phyloP scores from a whole-genome alignment of 2,329 filamentous ascomycete species.

The Hypoxylon sp. region DNA sequence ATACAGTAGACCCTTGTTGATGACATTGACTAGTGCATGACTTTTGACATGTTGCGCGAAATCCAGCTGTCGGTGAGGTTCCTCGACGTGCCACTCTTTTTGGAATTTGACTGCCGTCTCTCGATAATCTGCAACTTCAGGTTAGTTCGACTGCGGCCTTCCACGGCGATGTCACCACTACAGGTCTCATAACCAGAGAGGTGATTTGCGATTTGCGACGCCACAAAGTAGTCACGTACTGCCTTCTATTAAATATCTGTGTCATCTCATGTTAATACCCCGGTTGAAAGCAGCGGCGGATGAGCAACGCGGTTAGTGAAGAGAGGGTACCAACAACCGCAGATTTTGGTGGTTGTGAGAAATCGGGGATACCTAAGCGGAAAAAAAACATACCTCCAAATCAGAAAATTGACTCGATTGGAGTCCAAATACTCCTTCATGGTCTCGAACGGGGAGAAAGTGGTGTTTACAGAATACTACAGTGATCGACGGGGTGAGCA shows the following conservation, averaged over 20 bases:
- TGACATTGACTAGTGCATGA: slow-evolving; percentile 73
- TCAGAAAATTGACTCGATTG: slow-evolving; percentile 77
- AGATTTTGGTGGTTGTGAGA: slow-evolving; percentile 33
- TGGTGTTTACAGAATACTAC: slow-evolving; percentile 2
- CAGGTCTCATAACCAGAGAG: slow-evolving; percentile 36
- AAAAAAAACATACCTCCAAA: slow-evolving; percentile 74
- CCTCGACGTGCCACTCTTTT: slow-evolving; percentile 76
- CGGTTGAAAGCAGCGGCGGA: slow-evolving; percentile 33
- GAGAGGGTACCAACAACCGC: slow-evolving; percentile 14
- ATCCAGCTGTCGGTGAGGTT: slow-evolving; percentile 73
- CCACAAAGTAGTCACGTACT: slow-evolving; percentile 64
- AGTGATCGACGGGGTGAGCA: slow-evolving; percentile 15
- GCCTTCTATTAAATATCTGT: slow-evolving; percentile 73
- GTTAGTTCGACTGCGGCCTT: slow-evolving; percentile 54
- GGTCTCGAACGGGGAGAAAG: slow-evolving; percentile 42
- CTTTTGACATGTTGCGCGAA: slow-evolving; percentile 76
- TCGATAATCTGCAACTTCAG: slow-evolving; percentile 70
- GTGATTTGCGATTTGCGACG: slow-evolving; percentile 34
- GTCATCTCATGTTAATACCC: slow-evolving; percentile 48
- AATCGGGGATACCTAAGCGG: slow-evolving; percentile 46
- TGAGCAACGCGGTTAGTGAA: slow-evolving; percentile 17
- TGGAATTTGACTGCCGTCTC: slow-evolving; percentile 77
- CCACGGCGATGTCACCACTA: slow-evolving; percentile 47
- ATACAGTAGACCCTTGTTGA: slow-evolving; percentile 76
- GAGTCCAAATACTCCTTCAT: slow-evolving; percentile 77